These are phyloP conservation scores for Hericium erinaceus DNA, from an alignment of 768 basidiomycete species.

Conservation along the genomic window DNA sequence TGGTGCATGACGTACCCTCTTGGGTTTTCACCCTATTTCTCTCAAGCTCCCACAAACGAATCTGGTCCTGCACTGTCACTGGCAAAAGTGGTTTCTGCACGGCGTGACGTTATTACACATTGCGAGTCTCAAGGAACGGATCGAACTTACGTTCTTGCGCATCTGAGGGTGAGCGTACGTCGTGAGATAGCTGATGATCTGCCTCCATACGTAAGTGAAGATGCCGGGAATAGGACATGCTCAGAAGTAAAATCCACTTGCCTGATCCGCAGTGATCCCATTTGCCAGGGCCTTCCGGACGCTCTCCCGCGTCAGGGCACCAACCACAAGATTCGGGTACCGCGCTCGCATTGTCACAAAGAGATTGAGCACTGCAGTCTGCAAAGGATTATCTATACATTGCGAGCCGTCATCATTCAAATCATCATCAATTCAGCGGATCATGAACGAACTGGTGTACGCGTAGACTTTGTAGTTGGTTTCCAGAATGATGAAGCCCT, in stretches of 20 bases:
- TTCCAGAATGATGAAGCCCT: conserved; percentile 94
- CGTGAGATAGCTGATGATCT: conserved; percentile 94
- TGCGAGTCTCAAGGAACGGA: conserved; percentile 8
- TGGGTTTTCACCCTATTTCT: conserved; percentile 79
- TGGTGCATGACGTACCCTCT: conserved; percentile 49
- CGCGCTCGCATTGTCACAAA: conserved; percentile 90
- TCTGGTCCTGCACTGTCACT: conserved; percentile 95
- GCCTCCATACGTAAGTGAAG: conserved; percentile 1
- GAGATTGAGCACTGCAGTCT: conserved; percentile 91
- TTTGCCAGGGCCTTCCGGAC: conserved; percentile 90
- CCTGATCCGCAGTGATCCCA: conserved; percentile 96
- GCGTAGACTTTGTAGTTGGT: conserved; percentile 98
- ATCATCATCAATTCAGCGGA: background rate
- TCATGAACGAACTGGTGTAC: conserved; percentile 66
- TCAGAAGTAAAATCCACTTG: conserved; percentile 23
- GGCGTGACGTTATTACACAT: conserved; percentile 5
- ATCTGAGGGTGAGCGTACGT: conserved; percentile 97
- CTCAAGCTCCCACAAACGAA: conserved; percentile 94
- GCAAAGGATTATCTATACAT: conserved; percentile 78
- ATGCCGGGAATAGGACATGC: conserved; percentile 1
- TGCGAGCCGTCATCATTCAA: conserved; percentile 4
- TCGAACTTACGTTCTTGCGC: conserved; percentile 71
- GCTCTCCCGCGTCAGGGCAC: conserved; percentile 89
- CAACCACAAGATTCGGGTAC: conserved; percentile 96
- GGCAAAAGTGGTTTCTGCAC: conserved; percentile 80